Base-by-base conservation (phyloP, 108 stramenopile genomes). In the Cyclostephanos tholiformis region DNA sequence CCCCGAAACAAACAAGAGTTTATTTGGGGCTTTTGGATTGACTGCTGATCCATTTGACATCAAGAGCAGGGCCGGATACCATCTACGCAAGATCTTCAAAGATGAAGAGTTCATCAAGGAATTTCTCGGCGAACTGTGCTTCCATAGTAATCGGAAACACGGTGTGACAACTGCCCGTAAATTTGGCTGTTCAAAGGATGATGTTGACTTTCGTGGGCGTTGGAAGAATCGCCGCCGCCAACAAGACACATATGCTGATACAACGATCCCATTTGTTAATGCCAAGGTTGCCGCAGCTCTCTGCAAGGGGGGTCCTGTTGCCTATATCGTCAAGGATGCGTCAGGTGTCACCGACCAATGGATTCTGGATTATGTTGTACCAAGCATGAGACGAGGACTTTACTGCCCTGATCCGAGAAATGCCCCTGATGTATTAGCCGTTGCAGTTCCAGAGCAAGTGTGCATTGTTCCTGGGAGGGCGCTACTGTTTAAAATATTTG, bases 271-370 rank as follows among this genome's bases (percentile, higher is more conserved):
- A 29, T 71, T 20, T 56, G 64, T 66, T 30, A 61, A 77, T 62
- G 60, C 76, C 23, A 71, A 65, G 38, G 76, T 77, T 46, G 69
- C 71, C 7, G 60, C 69, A 1, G 55, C 55, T 23, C 69, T 77
- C 8, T 77, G 63, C 38, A 59, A 65, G 25, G 64, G 48, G 16
- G 69, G 76, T 11, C 62, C 70, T 4, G 35, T 71, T 26, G 10
- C 23, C 6, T 77, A 71, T 38, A 25, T 29, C 27, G 22, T 39
- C 27, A 41, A 9, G n/a, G 26, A 43, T 13, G 76, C 52, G 20
- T 56, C 63, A 5, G 62, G 70, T 16, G 39, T 77, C 17, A 50
- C 76, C 22, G 71, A 77, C 29, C 69, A 69, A 12, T 71, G 63
- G 76, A 57, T 77, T 16, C 39, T 64, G 23, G 32, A 72, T 4